These are phyloP conservation scores for Hemileccinum rubropunctum DNA, from an alignment of 768 basidiomycete species.

Conservation along the genomic window DNA sequence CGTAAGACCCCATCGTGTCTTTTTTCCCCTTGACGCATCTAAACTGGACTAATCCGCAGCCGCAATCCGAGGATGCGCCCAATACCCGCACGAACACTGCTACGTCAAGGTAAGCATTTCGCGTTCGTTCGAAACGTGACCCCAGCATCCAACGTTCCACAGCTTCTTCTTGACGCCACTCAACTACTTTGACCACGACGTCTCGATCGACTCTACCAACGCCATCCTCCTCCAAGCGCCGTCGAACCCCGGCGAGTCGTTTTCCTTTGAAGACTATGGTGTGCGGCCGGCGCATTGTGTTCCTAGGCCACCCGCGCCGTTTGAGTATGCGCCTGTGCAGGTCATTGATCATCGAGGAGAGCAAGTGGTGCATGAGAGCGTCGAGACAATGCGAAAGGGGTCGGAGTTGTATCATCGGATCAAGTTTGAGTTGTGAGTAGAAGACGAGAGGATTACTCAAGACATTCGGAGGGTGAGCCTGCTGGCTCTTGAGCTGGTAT, in stretches of 20 bases:
- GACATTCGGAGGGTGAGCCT: too few species aligned
- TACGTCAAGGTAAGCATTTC: slow-evolving; percentile 43
- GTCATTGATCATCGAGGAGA: slow-evolving; percentile 37
- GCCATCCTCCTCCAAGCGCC: slow-evolving; percentile 48
- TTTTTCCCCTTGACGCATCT: background rate
- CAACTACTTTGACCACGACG: slow-evolving; percentile 64
- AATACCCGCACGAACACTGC: slow-evolving; percentile 58
- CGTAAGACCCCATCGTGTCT: slow-evolving; percentile 23
- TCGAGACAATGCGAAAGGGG: slow-evolving; percentile 39
- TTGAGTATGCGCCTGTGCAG: slow-evolving; percentile 37
- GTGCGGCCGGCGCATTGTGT: slow-evolving; percentile 42
- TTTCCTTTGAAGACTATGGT: slow-evolving; percentile 50
- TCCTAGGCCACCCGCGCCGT: slow-evolving; percentile 36
- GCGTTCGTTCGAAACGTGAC: background rate
- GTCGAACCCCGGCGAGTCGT: slow-evolving; percentile 35
- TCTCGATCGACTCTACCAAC: slow-evolving; percentile 56
- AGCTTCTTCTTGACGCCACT: slow-evolving; percentile 60
- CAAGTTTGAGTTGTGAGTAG: slow-evolving; percentile 27
- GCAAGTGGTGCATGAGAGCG: slow-evolving; percentile 22
- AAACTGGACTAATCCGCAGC: slow-evolving; percentile 29
- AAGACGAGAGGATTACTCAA: too few species aligned
- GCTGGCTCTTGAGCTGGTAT: too few species aligned
- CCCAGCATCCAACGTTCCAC: background rate
- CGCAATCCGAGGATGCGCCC: slow-evolving; percentile 63
- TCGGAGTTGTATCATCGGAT: slow-evolving; percentile 41